Conservation (phyloP, 2,329 filamentous ascomycete genomes). For the Sphaerulina musiva region DNA sequence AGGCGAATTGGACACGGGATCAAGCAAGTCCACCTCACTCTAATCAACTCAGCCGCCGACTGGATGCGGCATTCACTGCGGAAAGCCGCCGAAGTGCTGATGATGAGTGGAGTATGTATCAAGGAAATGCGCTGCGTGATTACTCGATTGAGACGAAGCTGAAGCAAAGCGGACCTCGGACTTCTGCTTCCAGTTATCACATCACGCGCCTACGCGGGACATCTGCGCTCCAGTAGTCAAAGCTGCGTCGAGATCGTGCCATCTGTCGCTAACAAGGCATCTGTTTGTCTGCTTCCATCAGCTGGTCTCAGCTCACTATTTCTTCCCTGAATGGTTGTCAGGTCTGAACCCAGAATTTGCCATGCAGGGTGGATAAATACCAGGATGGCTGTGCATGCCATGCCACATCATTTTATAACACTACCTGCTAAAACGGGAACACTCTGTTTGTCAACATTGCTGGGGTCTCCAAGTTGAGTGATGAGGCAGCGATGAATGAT, state of each 20-base stretch:
- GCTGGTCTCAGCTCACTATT: background rate
- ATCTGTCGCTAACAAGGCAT: background rate
- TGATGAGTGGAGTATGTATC: background rate
- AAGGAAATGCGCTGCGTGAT: background rate
- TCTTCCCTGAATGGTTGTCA: background rate
- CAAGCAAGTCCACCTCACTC: background rate
- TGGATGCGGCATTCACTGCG: background rate
- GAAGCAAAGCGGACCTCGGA: background rate
- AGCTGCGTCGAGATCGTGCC: background rate
- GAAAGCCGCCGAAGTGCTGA: background rate
- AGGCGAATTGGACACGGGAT: background rate
- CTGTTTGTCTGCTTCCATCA: background rate
- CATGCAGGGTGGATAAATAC: too few relatives aligned
- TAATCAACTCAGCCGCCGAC: background rate
- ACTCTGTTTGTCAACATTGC: too few relatives aligned
- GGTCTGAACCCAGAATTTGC: too few relatives aligned
- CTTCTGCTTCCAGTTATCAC: background rate
- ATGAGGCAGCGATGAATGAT: too few relatives aligned
- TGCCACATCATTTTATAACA: too few relatives aligned
- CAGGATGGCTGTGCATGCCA: too few relatives aligned
- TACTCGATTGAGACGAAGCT: slow-evolving; percentile 1
- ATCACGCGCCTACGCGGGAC: background rate
- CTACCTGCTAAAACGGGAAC: too few relatives aligned
- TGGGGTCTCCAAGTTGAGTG: too few relatives aligned
- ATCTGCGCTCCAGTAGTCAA: background rate